Base-by-base conservation (phyloP, 768 basidiomycete species). In the Leucocoprinus leucothites region DNA sequence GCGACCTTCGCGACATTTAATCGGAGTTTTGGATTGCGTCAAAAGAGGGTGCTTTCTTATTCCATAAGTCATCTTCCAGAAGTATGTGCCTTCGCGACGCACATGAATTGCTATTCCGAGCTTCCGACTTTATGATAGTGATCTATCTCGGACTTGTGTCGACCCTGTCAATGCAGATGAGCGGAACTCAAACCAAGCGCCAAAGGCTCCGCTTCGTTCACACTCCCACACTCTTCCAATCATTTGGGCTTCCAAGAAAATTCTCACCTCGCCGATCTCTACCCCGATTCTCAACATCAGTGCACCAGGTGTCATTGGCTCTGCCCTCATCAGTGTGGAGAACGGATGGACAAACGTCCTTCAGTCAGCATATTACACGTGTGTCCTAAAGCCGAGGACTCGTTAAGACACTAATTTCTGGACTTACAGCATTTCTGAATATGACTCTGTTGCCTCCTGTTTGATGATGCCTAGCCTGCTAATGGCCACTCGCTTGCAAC, bases 301-400 rank as follows among this genome's bases (percentile, higher is more conserved):
- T 25, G 19, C 28, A 19, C 13, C 6, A 16, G 21, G 11, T n/a
- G 18, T 16, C 21, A 16, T 3, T 2, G 13, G 31, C 13, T 38
- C 42, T 28, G 21, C 19, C 19, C 3, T 6, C 18, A 44, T 43
- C n/a, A 21, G 31, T 31, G 28, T 43, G 42, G 13, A 31, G n/a
- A 26, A 35, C 14, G 16, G 42, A 14, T 43, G 42, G 28, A 24
- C 36, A 34, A 43, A 11, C 31, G 6, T 13, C n/a, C 51, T 44
- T 19, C 8, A n/a, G 2, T 14, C n/a, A 35, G 21, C 22, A 44
- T 21, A 6, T 21, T 19, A 44, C 51, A 52, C 28, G 51, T 45
- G 42, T 25, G 28, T 34, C 42, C 51, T 43, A 44, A 52, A 44
- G 18, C 51, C 51, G 51, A 52, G 51, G 51, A 52, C 25, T 44